phyloP scores from a whole-genome alignment of 331 rosid genomes.

The Cydonia oblonga region DNA sequence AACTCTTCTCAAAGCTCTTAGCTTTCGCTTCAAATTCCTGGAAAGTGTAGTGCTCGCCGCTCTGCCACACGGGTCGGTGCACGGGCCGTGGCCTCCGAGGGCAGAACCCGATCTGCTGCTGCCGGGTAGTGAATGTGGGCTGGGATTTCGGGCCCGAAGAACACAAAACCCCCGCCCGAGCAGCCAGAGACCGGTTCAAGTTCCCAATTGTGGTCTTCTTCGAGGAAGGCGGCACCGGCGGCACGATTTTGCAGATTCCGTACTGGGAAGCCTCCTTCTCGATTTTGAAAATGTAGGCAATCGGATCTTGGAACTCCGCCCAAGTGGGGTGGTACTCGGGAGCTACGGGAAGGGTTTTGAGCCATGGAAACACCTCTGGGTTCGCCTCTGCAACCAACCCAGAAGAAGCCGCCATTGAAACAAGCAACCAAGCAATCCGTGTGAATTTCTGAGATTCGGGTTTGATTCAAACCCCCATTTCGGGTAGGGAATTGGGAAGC shows the following conservation, averaged over 20 bases:
- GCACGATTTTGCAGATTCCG: constrained; percentile 93
- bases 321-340: constrained; percentile 66
- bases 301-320: constrained; percentile 96
- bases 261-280: constrained; percentile 81
- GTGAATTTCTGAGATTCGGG: constrained; percentile 1
- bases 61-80: constrained; percentile 84
- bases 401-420: constrained; percentile 27
- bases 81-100: constrained; percentile 70
- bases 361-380: constrained; percentile 75
- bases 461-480: constrained; percentile 20
- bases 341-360: constrained; percentile 69
- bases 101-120: constrained; percentile 98
- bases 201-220: constrained; percentile 71
- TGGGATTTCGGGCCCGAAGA: constrained; percentile 20
- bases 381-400: constrained; percentile 38
- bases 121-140: constrained; percentile 90
- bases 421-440: constrained; percentile 1
- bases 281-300: constrained; percentile 91
- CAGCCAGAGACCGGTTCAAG: constrained; percentile 51
- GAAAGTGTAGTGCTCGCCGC: constrained; percentile 72
- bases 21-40: constrained; percentile 65
- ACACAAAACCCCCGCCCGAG: constrained; percentile 30
- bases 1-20: constrained; percentile 53
- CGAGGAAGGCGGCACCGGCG: constrained; percentile 64
- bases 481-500: not conserved